Percentiles rank a stretch among this genome's conserved stretches.
phyloP scores from a whole-genome alignment of 164 flowering plant species.

The Litsea cubeba region DNA sequence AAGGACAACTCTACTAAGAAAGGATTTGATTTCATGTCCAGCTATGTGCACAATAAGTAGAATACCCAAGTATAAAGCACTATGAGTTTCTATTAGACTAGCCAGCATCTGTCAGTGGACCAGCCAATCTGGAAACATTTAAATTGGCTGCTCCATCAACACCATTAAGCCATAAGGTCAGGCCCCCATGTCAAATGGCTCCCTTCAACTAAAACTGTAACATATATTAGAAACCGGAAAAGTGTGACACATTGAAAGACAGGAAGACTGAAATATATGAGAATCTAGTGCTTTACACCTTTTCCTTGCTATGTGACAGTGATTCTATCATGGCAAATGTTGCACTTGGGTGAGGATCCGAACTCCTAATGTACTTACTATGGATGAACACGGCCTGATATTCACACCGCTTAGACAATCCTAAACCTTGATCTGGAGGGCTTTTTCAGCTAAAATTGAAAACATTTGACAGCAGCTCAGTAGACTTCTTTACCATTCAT shows the following conservation, averaged over 20 bases:
- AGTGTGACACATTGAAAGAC: neutral
- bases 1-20: neutral
- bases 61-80: neutral
- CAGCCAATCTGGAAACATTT: neutral
- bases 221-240: neutral
- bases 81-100: too few relatives aligned
- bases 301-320: neutral
- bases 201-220: neutral
- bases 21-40: neutral
- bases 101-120: neutral
- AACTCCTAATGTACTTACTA: neutral
- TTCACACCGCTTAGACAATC: neutral
- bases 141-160: neutral
- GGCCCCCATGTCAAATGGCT: neutral
- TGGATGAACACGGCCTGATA: neutral
- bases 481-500: neutral
- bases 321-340: neutral
- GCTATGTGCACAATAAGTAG: neutral
- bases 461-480: neutral
- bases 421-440: neutral
- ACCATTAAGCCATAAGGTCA: neutral
- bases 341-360: neutral
- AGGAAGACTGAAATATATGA: neutral
- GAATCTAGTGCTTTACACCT: neutral
- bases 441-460: neutral